Percentiles rank a stretch among this genome's conserved stretches.
Conservation (phyloP, 176 grass and related monocot species). For the Eragrostis nindensis region DNA sequence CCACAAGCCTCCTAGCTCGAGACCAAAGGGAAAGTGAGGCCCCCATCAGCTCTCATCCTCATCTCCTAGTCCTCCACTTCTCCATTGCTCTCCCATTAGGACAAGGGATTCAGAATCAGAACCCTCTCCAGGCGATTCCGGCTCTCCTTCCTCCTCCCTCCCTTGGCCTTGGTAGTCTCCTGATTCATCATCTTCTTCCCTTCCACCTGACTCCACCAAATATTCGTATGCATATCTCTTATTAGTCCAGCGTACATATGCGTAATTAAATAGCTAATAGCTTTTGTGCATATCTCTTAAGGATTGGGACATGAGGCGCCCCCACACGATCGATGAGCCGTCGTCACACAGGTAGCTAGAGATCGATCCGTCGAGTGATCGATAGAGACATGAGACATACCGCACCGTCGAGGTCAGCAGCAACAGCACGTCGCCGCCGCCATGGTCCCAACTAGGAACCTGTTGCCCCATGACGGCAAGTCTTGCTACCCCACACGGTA, state of each 20-base stretch:
- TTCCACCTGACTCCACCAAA: conserved; percentile 10
- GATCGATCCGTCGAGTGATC: not conserved
- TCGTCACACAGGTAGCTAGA: conserved; percentile 14
- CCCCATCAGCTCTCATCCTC: conserved; percentile 35
- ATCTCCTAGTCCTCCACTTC: conserved; percentile 1
- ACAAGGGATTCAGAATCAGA: conserved; percentile 22
- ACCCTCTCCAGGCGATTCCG: not conserved
- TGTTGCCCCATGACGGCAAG: conserved; percentile 46
- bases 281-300: conserved; percentile 3
- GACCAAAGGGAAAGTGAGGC: conserved; percentile 49
- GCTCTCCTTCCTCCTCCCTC: conserved; percentile 17
- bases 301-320: conserved; percentile 26
- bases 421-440: conserved; percentile 23
- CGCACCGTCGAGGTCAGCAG: conserved; percentile 27
- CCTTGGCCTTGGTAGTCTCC: not conserved
- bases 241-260: conserved; percentile 22
- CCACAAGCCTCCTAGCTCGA: conserved; percentile 33
- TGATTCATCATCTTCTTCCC: conserved; percentile 22
- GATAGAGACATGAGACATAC: conserved; percentile 44
- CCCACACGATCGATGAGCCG: conserved; percentile 7
- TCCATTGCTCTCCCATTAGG: conserved; percentile 25
- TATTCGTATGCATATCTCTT: not conserved
- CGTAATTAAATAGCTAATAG: not conserved
- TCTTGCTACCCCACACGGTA: conserved; percentile 33
- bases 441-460: conserved; percentile 76